Percentiles rank a stretch among this genome's conserved stretches.
These are phyloP conservation scores for Salmacisia buchloeana DNA, from an alignment of 1,284 basidiomycete genomes.

Conservation along the genomic window DNA sequence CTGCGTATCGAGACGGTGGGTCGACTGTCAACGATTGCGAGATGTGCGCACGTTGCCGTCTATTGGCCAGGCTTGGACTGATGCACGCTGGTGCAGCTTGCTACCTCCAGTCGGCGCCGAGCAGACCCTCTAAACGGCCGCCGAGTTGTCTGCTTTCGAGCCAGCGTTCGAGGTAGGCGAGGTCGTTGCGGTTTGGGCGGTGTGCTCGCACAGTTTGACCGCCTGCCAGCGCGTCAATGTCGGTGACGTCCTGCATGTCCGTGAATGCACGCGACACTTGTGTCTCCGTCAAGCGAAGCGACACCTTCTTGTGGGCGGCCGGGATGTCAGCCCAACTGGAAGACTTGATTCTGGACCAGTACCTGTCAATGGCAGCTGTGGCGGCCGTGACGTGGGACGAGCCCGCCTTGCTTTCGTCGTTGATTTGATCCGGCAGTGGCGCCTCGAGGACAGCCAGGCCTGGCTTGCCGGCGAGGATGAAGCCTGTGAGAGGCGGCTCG, in stretches of 20 bases:
- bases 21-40: too few species aligned
- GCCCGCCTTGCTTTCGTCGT: not conserved
- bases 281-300: constrained; percentile 20
- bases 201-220: constrained; percentile 11
- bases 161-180: not conserved
- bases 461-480: constrained; percentile 38
- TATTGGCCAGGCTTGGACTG: too few species aligned
- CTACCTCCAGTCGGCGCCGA: constrained; percentile 11
- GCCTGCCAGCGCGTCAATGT: constrained; percentile 18
- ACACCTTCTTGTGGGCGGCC: constrained; percentile 33
- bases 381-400: constrained; percentile 7
- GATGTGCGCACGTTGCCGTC: too few species aligned
- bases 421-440: constrained; percentile 15
- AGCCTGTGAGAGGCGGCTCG: constrained; percentile 25
- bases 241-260: constrained; percentile 27
- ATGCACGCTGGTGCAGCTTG: constrained; percentile 61
- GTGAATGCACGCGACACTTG: constrained; percentile 5
- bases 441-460: constrained; percentile 34
- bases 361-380: constrained; percentile 12
- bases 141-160: not conserved
- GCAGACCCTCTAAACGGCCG: not conserved
- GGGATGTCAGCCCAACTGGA: constrained; percentile 32
- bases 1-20: too few species aligned
- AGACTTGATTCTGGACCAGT: constrained; percentile 33
- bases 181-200: constrained; percentile 4